phyloP scores from a whole-genome alignment of 805 yeast species.

The Metschnikowia hibisci region DNA sequence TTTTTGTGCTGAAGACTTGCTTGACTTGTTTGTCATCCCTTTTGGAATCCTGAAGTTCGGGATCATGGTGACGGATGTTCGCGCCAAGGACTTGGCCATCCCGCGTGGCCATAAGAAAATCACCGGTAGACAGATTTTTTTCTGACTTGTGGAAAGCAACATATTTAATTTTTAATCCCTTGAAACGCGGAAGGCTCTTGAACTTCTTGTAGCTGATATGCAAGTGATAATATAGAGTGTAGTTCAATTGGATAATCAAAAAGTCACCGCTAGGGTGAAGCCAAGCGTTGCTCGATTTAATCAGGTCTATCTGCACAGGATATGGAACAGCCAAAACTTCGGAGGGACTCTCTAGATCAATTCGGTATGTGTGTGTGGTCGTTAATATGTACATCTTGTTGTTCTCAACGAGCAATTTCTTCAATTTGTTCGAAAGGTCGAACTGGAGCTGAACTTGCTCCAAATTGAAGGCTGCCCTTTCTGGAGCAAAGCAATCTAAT shows the following conservation, averaged over 20 bases:
- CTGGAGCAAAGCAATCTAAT: slow-evolving; percentile 1
- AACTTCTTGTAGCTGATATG: slow-evolving; percentile 39
- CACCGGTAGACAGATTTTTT: slow-evolving; percentile 23
- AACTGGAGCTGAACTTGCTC: slow-evolving; percentile 41
- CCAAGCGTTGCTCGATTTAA: slow-evolving; percentile 29
- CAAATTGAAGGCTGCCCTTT: slow-evolving; percentile 25
- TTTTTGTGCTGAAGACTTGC: slow-evolving; percentile 20
- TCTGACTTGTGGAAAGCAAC: slow-evolving; percentile 20
- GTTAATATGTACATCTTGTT: slow-evolving; percentile 34
- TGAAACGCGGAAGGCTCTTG: slow-evolving; percentile 44
- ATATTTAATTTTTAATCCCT: slow-evolving; percentile 34
- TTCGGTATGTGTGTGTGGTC: slow-evolving; percentile 22
- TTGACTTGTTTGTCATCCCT: slow-evolving; percentile 36
- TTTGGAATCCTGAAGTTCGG: slow-evolving; percentile 24
- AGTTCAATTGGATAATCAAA: slow-evolving; percentile 28
- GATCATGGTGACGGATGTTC: slow-evolving; percentile 27
- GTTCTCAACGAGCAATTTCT: slow-evolving; percentile 26
- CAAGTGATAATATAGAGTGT: slow-evolving; percentile 37
- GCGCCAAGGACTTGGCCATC: slow-evolving; percentile 30
- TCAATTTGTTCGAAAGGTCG: slow-evolving; percentile 25
- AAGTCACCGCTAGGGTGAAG: slow-evolving; percentile 36
- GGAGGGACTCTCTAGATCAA: slow-evolving; percentile 36
- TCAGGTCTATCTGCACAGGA: slow-evolving; percentile 16
- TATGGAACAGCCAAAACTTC: slow-evolving; percentile 24
- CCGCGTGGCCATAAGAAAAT: slow-evolving; percentile 27